Percentiles rank a stretch among this genome's conserved stretches.
Evolutionary conservation across 2,329 filamentous ascomycete genomes (phyloP).

Genomic region (Talaromyces sp.): DNA sequence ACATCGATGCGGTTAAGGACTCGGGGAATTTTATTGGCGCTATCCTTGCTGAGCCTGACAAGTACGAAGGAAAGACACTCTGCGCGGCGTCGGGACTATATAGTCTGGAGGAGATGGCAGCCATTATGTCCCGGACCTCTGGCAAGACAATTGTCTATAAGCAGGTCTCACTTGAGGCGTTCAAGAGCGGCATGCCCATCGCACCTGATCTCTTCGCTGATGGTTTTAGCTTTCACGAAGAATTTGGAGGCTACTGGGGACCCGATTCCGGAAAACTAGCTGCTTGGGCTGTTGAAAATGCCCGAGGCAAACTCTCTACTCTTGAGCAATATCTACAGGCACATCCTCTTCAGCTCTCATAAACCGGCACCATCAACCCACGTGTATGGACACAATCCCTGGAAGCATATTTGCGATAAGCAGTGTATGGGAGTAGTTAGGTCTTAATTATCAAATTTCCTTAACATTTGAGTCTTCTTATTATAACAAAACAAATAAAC

Average conservation of each 20-base stretch:
- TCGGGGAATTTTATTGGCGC: conserved; percentile 30
- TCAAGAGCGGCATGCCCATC: conserved; percentile 15
- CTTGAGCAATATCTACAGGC: conserved; percentile 29
- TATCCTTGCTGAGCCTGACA: conserved; percentile 32
- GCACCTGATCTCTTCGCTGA: conserved; percentile 15
- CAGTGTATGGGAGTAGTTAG: too few species aligned
- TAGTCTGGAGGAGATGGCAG: conserved; percentile 25
- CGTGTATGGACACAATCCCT: too few species aligned
- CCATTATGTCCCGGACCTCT: conserved; percentile 27
- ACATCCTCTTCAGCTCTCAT: neutral
- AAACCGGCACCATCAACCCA: too few species aligned
- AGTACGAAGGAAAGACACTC: conserved; percentile 31
- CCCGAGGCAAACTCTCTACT: conserved; percentile 24
- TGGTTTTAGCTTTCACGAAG: conserved; percentile 24
- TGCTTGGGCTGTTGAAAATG: conserved; percentile 21
- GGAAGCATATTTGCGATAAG: too few species aligned
- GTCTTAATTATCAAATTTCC: too few species aligned
- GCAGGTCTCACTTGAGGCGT: conserved; percentile 20
- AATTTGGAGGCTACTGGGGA: conserved; percentile 34
- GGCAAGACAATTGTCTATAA: conserved; percentile 33
- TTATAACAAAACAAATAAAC: too few species aligned
- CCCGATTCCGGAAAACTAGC: conserved; percentile 25
- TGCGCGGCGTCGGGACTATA: conserved; percentile 31
- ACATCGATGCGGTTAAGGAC: conserved; percentile 23
- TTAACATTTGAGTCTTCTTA: too few species aligned